A percentile compares a stretch with the other conserved stretches of the same genome.
Conservation (phyloP, 2,329 filamentous ascomycete genomes). For the Sporothrix pallida region DNA sequence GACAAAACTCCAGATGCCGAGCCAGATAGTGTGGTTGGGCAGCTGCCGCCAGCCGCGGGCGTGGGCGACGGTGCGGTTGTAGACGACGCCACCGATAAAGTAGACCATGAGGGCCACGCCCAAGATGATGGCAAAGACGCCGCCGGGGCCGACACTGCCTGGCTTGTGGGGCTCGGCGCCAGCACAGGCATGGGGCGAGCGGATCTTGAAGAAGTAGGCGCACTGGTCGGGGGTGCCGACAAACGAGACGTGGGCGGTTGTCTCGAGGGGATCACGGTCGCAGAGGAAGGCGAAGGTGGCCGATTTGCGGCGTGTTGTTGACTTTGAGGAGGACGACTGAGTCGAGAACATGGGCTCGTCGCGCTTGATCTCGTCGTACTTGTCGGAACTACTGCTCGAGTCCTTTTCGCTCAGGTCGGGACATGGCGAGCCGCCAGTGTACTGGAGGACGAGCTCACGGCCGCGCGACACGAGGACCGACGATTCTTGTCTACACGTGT, state of each 20-base stretch:
- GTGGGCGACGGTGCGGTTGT: conserved; percentile 92
- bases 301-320: conserved; percentile 65
- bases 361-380: conserved; percentile 26
- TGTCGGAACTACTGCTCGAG: conserved; percentile 44
- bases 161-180: conserved; percentile 72
- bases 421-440: conserved; percentile 77
- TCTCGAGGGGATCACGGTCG: conserved; percentile 76
- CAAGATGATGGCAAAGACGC: conserved; percentile 88
- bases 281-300: conserved; percentile 93
- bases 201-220: conserved; percentile 93
- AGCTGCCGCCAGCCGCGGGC: conserved; percentile 94
- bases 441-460: conserved; percentile 77
- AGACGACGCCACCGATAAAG: conserved; percentile 88
- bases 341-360: conserved; percentile 39
- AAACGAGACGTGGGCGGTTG: conserved; percentile 76
- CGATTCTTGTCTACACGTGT: conserved; percentile 58
- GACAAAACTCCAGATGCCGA: conserved; percentile 82
- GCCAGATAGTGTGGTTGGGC: conserved; percentile 93
- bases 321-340: conserved; percentile 5
- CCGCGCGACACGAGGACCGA: conserved; percentile 64
- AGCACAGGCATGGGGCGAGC: conserved; percentile 80
- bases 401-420: conserved; percentile 50
- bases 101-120: conserved; percentile 82
- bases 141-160: conserved; percentile 70
- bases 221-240: conserved; percentile 90